phyloP scores from a whole-genome alignment of 768 basidiomycete species.

The Lentinula lateritia region DNA sequence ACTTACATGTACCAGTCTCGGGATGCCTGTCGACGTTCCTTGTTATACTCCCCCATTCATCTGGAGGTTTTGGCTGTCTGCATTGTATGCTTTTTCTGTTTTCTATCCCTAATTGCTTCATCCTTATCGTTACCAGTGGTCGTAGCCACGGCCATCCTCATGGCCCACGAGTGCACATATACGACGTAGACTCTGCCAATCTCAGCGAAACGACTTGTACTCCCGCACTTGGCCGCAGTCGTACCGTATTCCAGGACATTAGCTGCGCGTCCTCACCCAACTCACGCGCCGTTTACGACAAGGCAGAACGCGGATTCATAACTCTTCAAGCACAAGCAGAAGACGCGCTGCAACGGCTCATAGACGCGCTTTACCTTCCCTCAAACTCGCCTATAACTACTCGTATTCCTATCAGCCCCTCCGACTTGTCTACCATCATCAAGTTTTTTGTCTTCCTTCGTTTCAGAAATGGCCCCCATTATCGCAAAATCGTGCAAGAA shows the following conservation, averaged over 20 bases:
- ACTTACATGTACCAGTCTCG: background rate
- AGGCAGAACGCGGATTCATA: constrained; percentile 38
- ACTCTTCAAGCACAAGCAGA: constrained; percentile 39
- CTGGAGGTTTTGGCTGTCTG: constrained; percentile 4
- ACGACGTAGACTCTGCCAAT: constrained; percentile 47
- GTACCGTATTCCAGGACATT: constrained; percentile 41
- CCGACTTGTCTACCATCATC: constrained; percentile 31
- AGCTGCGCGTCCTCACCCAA: constrained; percentile 26
- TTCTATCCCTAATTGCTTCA: background rate
- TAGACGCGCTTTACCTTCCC: constrained; percentile 22
- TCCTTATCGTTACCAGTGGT: background rate
- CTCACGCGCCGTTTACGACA: constrained; percentile 28
- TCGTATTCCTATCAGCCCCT: constrained; percentile 21
- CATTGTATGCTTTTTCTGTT: background rate
- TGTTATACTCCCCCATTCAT: constrained; percentile 2
- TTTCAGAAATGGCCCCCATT: constrained; percentile 50
- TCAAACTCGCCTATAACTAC: constrained; percentile 14
- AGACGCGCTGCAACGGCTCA: constrained; percentile 28
- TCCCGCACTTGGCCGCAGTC: constrained; percentile 20
- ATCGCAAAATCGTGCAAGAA: constrained; percentile 32
- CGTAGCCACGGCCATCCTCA: constrained; percentile 8
- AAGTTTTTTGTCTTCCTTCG: constrained; percentile 51
- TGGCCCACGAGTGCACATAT: constrained; percentile 41
- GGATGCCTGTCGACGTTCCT: constrained; percentile 3
- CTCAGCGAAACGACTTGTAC: constrained; percentile 39